Base-by-base conservation (phyloP, 768 basidiomycete genomes). In the Phanerochaete carnosa region DNA sequence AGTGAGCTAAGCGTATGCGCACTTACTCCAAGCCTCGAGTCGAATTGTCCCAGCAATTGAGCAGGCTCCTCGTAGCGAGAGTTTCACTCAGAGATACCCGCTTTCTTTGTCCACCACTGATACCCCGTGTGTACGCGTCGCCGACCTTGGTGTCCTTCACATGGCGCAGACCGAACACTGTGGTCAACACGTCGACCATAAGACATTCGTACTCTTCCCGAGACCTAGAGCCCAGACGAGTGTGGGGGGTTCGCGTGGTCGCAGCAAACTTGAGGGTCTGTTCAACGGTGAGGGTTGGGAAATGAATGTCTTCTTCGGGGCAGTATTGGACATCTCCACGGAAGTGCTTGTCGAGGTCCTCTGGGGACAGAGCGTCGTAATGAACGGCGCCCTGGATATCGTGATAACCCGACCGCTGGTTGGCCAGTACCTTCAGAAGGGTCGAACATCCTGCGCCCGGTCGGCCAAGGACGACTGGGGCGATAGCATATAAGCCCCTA, bases 391-490 rank as follows among this genome's bases (percentile, higher is more conserved):
- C 94, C 33, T 84, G 72, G 22, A 95, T 82, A 1, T 75, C 69
- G 59, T 90, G 79, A 66, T 81, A 95, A 61, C 88, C 88, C 2
- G 77, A 75, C 1, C 86, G 83, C 63, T 87, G 85, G 69, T 95
- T 94, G 19, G 94, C 81, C 52, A 96, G 81, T 0, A 82, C 81
- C 72, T 94, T 94, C 57, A 97, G 82, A 52, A 97, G 79, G 0
- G 94, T 93, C 29, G 83, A 86, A 70, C 94, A 95, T 2, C 94
- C 94, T 0, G 91, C 86, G 15, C 90, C 90, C 0, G 94, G 94
- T 30, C 92, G 81, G 25, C 94, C 94, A 26, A 95, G 82, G 12
- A 94, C 93, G 16, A 95, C 89, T 90, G 66, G 4, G 58, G 22
- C 13, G 29, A 16, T 16, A 6, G 12, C 6, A 0, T 53, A 26